A percentile compares a stretch with the other conserved stretches of the same genome.
phyloP scores from a whole-genome alignment of 2,329 filamentous ascomycete genomes.

The Fusarium subglutinans region DNA sequence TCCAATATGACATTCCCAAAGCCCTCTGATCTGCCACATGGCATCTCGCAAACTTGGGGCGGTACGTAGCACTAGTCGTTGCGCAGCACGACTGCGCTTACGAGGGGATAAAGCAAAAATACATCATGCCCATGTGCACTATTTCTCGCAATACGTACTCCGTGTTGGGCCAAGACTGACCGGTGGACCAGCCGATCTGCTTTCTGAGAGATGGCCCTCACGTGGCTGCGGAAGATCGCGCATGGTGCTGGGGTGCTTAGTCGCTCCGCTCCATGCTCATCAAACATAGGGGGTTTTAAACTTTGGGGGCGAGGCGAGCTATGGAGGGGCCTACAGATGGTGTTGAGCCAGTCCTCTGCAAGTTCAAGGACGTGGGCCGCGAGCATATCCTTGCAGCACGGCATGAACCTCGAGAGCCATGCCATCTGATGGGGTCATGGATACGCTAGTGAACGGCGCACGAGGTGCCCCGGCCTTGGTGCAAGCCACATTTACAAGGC shows the following conservation, averaged over 20 bases:
- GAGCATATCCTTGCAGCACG: not conserved
- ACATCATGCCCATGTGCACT: not conserved
- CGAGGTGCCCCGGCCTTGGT: slow-evolving; percentile 45
- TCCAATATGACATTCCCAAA: slow-evolving; percentile 3
- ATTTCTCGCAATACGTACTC: not conserved
- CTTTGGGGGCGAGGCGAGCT: slow-evolving; percentile 25
- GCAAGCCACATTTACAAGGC: slow-evolving; percentile 37
- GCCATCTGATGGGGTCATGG: slow-evolving; percentile 28
- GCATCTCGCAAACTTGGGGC: slow-evolving; percentile 13
- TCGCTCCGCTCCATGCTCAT: slow-evolving; percentile 30
- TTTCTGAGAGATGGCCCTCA: slow-evolving; percentile 39
- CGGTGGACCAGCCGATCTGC: slow-evolving; percentile 29
- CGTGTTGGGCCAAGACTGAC: not conserved
- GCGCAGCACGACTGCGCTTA: not conserved
- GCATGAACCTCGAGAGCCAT: slow-evolving; percentile 33
- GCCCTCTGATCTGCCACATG: slow-evolving; percentile 27
- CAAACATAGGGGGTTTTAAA: slow-evolving; percentile 20
- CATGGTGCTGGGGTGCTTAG: slow-evolving; percentile 42
- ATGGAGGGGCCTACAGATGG: slow-evolving; percentile 1
- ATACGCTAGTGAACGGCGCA: slow-evolving; percentile 41
- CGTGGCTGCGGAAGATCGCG: slow-evolving; percentile 50
- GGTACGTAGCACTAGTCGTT: slow-evolving; percentile 1
- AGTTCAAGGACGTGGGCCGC: slow-evolving; percentile 12
- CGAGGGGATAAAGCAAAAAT: slow-evolving; percentile 3
- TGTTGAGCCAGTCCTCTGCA: slow-evolving; percentile 15